Evolutionary conservation across 805 yeast species (phyloP), one percentile per base, ranked within the genome.

Genomic region (Candida multigemmis): DNA sequence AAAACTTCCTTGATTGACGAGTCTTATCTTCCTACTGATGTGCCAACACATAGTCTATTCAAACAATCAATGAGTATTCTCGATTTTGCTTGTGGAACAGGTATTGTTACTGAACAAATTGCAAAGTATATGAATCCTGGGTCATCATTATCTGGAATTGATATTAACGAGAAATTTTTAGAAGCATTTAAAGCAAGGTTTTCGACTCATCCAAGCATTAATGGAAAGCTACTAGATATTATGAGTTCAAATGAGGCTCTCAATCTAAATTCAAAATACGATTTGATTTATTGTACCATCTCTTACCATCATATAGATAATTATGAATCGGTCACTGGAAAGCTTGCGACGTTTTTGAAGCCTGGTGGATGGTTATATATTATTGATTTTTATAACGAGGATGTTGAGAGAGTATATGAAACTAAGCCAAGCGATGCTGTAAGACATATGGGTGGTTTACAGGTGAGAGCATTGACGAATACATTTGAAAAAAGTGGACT

Each of bases 71-170:
- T 37, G 26, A 46, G 31, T 19, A 21, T 56, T 5, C 27, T 63
- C 24, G 68, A 63, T 34, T 62, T 63, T 39, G 68, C 66, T 1
- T 61, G 67, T 32, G 69, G 69, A 3, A 50, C 65, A 2, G 69
- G 68, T 0, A 30, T 56, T 6, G 44, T 60, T 11, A 48, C 58
- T 3, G 36, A 42, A 26, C 42, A 41, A n/a, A 25, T 60, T 14
- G 46, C 44, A 5, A 59, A 58, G 3, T 50, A 50, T 30, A 30
- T 59, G 12, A 16, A 15, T 7, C 30, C 27, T 3, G 27, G 36
- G 4, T 17, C 24, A 9, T 47, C 48, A 19, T 31, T 51, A 6
- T 35, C 46, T 2, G 68, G 68, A 2, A 34, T 61, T 10, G 69
- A 63, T 28, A 53, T 63, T 27, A 60, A 53, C 24, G 34, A 39